These are phyloP conservation scores for Trametes cingulata DNA, from an alignment of 768 basidiomycete species.

Conservation along the genomic window DNA sequence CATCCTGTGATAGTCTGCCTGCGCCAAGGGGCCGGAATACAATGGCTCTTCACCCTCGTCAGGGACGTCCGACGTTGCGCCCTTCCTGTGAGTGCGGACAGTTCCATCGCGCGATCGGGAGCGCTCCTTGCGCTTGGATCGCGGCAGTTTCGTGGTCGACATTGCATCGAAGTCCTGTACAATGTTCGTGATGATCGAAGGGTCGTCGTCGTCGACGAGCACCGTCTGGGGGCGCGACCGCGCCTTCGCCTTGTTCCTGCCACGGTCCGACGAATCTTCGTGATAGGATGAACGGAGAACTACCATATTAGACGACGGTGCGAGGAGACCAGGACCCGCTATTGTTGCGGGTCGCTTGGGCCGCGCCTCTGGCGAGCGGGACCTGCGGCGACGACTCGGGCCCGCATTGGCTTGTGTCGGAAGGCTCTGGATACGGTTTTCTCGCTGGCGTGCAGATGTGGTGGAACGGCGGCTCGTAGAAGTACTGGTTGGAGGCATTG, in stretches of 20 bases:
- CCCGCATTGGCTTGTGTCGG: background rate
- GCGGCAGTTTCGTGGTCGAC: background rate
- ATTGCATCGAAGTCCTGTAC: constrained; percentile 23
- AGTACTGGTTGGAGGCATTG: constrained; percentile 17
- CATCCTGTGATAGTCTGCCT: constrained; percentile 25
- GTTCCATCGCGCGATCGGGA: constrained; percentile 40
- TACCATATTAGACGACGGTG: background rate
- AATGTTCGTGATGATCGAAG: constrained; percentile 15
- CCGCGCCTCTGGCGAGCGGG: constrained; percentile 37
- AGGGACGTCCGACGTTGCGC: constrained; percentile 30
- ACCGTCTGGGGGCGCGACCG: constrained; percentile 8
- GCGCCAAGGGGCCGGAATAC: constrained; percentile 14
- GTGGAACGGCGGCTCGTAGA: too few relatives aligned
- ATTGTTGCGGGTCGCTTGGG: constrained; percentile 28
- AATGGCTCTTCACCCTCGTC: constrained; percentile 29
- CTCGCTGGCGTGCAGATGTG: constrained; percentile 19
- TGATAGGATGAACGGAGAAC: background rate
- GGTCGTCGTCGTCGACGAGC: constrained; percentile 15
- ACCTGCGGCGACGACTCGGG: constrained; percentile 33
- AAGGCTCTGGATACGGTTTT: constrained; percentile 18
- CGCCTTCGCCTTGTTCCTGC: constrained; percentile 15
- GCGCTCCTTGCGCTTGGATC: constrained; percentile 33
- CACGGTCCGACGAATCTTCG: constrained; percentile 18
- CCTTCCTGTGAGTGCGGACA: constrained; percentile 25
- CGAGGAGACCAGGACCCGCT: background rate